A percentile compares a stretch with the other conserved stretches of the same genome.
Evolutionary conservation across 495 filamentous ascomycete species (phyloP).

Genomic region (Entonaema liquescens): DNA sequence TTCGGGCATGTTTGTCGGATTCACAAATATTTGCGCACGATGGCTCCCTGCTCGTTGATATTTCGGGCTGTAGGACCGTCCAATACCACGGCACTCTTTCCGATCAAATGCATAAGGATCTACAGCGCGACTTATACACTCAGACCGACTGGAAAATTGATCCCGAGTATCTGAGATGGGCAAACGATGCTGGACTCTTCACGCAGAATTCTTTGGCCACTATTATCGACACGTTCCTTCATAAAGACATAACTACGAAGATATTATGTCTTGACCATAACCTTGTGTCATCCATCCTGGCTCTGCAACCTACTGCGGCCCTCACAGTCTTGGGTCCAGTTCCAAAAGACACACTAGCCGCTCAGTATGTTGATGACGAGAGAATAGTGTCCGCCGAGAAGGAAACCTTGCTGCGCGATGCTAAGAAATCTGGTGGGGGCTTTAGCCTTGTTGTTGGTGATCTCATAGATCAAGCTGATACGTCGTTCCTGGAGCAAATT

Average conservation of each 20-base stretch:
- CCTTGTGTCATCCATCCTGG: neutral
- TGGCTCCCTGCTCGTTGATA: constrained; percentile 42
- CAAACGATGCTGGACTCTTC: neutral
- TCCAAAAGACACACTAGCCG: too few species aligned
- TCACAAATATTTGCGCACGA: constrained; percentile 18
- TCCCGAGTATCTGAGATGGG: neutral
- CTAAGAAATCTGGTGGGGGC: neutral
- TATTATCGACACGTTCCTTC: neutral
- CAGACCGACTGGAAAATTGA: constrained; percentile 30
- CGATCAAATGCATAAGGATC: constrained; percentile 18
- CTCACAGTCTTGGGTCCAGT: too few species aligned
- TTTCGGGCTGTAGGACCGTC: constrained; percentile 39
- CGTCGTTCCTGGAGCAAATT: too few species aligned
- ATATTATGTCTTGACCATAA: neutral
- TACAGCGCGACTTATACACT: neutral
- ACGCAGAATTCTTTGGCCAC: constrained; percentile 10
- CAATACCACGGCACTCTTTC: constrained; percentile 48
- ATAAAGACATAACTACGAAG: neutral
- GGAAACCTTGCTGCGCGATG: neutral
- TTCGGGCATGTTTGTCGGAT: constrained; percentile 3
- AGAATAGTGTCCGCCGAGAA: too few species aligned
- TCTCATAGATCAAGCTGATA: too few species aligned
- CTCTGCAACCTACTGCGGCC: neutral
- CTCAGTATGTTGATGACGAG: too few species aligned
- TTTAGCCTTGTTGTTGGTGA: too few species aligned